Conservation (phyloP, 2,329 filamentous ascomycete species). For the Ophiostoma ulmi region DNA sequence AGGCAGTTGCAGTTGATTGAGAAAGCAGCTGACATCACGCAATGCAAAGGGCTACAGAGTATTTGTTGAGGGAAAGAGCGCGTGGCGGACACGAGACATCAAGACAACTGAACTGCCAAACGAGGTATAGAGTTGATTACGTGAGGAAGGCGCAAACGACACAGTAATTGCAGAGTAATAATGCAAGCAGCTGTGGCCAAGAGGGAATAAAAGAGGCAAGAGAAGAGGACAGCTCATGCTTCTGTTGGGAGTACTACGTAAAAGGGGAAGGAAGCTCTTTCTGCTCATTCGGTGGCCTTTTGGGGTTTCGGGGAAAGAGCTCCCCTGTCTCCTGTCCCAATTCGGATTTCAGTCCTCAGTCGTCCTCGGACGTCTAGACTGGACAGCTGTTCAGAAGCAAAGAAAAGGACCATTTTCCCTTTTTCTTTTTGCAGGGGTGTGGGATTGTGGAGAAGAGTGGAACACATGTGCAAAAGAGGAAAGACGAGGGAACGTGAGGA, state of each 20-base stretch:
- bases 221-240: constrained; percentile 4
- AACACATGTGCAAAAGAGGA: neutral
- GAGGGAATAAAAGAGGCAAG: neutral
- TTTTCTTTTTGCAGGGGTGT: neutral
- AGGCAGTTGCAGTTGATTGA: too few relatives aligned
- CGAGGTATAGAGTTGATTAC: neutral
- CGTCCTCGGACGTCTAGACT: neutral
- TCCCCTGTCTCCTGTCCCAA: neutral
- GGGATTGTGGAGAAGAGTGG: neutral
- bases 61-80: too few relatives aligned
- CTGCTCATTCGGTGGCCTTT: neutral
- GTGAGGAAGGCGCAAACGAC: neutral
- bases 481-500: neutral
- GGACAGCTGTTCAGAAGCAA: constrained; percentile 13
- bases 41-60: too few relatives aligned
- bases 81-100: too few relatives aligned
- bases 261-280: neutral
- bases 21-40: too few relatives aligned
- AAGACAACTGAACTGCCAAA: neutral
- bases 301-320: constrained; percentile 11
- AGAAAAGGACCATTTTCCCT: neutral
- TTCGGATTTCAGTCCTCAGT: neutral
- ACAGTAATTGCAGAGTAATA: neutral
- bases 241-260: neutral
- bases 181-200: neutral